Conservation (phyloP, 441 rosid species). For the Bruguiera hainesii region DNA sequence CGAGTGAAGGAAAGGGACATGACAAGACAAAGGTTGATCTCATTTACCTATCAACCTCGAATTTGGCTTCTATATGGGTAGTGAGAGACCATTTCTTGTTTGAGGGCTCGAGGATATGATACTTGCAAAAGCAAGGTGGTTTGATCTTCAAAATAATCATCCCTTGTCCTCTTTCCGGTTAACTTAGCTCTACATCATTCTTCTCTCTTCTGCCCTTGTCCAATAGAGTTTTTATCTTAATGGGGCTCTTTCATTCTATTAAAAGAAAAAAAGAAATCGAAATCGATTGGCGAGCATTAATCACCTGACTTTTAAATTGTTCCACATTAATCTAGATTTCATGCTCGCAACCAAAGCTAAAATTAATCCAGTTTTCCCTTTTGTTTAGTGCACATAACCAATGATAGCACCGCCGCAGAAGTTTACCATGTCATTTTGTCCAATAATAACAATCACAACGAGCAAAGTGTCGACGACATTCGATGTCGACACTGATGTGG, state of each 20-base stretch:
- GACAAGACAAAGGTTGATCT: conserved; percentile 10
- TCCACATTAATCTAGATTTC: background rate
- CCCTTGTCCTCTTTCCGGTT: background rate
- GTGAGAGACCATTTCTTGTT: conserved; percentile 7
- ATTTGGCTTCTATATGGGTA: conserved; percentile 12
- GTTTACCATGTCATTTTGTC: background rate
- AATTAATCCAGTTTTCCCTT: no score
- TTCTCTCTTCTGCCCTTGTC: background rate
- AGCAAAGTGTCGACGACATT: no score
- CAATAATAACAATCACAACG: background rate
- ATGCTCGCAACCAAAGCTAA: background rate
- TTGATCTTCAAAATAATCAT: background rate
- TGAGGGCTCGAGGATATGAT: conserved; percentile 22
- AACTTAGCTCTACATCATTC: background rate
- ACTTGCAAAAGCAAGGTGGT: conserved; percentile 4
- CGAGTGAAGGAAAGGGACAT: background rate
- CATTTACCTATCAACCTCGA: conserved; percentile 11
- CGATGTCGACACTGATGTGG: no score
- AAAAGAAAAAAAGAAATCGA: background rate
- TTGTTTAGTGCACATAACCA: no score
- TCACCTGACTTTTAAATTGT: background rate
- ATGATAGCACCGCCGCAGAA: no score
- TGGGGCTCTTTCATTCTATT: conserved; percentile 4
- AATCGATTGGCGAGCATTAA: conserved; percentile 1
- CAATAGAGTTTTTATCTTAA: background rate